Evolutionary conservation across 176 grass and related monocot genomes (phyloP).

Genomic region (Oryza meyeriana): DNA sequence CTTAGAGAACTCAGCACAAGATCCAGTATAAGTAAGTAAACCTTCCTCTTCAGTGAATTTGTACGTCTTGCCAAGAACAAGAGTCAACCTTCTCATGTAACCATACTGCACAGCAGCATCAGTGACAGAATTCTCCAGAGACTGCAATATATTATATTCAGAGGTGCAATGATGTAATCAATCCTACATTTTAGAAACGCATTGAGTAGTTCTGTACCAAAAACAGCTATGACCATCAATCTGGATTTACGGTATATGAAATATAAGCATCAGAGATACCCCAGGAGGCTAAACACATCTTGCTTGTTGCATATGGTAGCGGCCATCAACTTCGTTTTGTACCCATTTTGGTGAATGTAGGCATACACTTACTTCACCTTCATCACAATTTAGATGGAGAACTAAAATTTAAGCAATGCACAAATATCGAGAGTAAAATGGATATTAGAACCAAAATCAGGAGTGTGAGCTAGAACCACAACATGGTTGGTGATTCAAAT

Average conservation of each 20-base stretch:
- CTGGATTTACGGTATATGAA: no score
- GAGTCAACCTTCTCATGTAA: constrained; percentile 65
- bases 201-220: not conserved
- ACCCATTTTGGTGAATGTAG: constrained; percentile 82
- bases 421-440: not conserved
- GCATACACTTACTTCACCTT: constrained; percentile 85
- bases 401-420: not conserved
- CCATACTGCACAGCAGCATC: constrained; percentile 77
- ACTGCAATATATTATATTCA: constrained; percentile 92
- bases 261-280: constrained; percentile 43
- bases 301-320: constrained; percentile 93
- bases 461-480: no score
- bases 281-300: constrained; percentile 84
- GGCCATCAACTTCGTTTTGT: constrained; percentile 93
- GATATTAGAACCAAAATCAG: not conserved
- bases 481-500: no score
- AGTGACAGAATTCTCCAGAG: constrained; percentile 70
- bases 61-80: constrained; percentile 58
- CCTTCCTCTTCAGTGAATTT: constrained; percentile 88
- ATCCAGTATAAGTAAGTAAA: constrained; percentile 18
- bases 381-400: no score
- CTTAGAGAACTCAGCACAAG: constrained; percentile 17
- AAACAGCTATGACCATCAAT: not conserved
- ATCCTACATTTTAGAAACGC: constrained; percentile 52
- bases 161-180: constrained; percentile 91